Conservation (phyloP, 257 asterid genomes). For the Galeopsis tetrahit region DNA sequence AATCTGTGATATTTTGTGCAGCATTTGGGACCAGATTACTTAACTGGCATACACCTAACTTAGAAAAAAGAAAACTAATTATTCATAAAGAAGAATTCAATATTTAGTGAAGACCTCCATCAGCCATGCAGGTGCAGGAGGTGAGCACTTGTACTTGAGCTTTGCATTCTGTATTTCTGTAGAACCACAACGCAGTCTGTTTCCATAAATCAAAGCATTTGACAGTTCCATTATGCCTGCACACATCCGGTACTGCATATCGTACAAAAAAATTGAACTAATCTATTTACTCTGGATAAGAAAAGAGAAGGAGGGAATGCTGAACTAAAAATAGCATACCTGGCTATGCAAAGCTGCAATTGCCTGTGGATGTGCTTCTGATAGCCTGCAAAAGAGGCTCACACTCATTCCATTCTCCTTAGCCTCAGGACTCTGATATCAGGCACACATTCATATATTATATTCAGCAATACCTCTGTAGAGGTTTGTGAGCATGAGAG, state of each 20-base stretch:
- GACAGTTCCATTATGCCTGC: conserved; percentile 89
- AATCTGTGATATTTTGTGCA: not conserved
- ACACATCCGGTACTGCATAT: conserved; percentile 96
- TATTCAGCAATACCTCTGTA: conserved; percentile 31
- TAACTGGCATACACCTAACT: conserved; percentile 1
- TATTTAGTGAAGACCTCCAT: conserved; percentile 56
- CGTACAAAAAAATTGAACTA: conserved; percentile 36
- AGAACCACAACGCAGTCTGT: conserved; percentile 90
- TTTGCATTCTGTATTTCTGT: conserved; percentile 76
- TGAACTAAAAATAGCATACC: conserved; percentile 49
- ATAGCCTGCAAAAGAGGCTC: conserved; percentile 93
- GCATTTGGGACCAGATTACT: not conserved
- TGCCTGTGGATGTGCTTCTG: conserved; percentile 98
- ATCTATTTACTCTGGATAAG: conserved; percentile 13
- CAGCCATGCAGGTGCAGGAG: conserved; percentile 74
- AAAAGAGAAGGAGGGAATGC: conserved; percentile 15
- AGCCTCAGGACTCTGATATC: conserved; percentile 85
- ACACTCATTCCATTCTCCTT: conserved; percentile 88
- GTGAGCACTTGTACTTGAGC: conserved; percentile 57
- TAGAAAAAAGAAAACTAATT: not conserved
- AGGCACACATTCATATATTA: conserved; percentile 33
- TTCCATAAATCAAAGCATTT: conserved; percentile 89
- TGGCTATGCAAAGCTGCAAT: conserved; percentile 91
- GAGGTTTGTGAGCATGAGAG: conserved; percentile 33
- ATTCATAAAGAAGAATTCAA: conserved; percentile 21